Conservation (phyloP, 2,329 filamentous ascomycete genomes). For the Aspergillus pseudonomiae region DNA sequence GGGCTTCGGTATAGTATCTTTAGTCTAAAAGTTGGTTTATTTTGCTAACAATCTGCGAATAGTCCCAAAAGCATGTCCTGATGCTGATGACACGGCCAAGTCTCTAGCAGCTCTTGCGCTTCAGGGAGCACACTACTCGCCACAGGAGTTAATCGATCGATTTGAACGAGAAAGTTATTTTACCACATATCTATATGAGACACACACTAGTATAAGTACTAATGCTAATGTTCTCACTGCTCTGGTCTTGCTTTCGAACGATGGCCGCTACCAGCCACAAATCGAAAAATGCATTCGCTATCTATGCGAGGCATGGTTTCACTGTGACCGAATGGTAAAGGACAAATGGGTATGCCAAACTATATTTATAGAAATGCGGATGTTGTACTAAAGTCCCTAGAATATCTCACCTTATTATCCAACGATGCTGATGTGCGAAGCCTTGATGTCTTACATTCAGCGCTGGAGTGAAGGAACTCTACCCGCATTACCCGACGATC, state of each 20-base stretch:
- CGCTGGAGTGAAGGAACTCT: neutral
- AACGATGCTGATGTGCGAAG: neutral
- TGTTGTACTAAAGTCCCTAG: neutral
- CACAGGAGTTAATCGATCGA: neutral
- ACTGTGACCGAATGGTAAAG: neutral
- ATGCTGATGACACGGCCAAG: neutral
- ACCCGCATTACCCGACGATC: neutral
- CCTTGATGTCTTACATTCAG: neutral
- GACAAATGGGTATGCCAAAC: conserved; percentile 10
- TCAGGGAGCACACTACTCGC: neutral
- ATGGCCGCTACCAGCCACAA: neutral
- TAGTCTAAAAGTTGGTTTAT: neutral
- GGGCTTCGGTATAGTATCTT: neutral
- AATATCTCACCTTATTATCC: conserved; percentile 3
- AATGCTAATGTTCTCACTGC: conserved; percentile 8
- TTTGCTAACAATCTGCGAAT: neutral
- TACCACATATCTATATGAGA: neutral
- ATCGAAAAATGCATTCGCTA: conserved; percentile 10
- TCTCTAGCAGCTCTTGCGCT: neutral
- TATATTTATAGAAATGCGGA: no score
- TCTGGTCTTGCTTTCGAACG: neutral
- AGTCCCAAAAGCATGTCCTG: neutral
- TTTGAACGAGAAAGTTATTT: conserved; percentile 5
- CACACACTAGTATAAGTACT: conserved; percentile 1
- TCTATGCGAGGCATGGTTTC: neutral